A percentile compares a stretch with the other conserved stretches of the same genome.
phyloP scores from a whole-genome alignment of 352 stramenopile genomes.

The Phytophthora pisi region DNA sequence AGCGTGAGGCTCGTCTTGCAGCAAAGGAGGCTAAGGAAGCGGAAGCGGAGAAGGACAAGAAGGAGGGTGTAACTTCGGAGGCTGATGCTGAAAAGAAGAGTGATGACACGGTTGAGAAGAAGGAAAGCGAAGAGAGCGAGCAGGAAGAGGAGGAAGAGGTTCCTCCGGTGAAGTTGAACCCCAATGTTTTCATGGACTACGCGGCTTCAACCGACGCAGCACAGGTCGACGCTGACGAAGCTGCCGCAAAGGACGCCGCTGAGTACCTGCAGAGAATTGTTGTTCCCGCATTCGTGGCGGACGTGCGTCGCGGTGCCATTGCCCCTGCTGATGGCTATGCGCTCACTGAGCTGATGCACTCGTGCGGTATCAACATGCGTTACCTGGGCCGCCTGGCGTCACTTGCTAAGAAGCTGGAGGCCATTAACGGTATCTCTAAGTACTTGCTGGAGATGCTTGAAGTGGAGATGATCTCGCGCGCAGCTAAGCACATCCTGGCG shows the following conservation, averaged over 20 bases:
- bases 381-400: conserved; percentile 94
- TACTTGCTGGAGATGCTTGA: conserved; percentile 95
- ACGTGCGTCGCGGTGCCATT: conserved; percentile 85
- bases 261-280: conserved; percentile 89
- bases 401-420: conserved; percentile 90
- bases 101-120: conserved; percentile 31
- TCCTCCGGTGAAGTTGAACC: conserved; percentile 75
- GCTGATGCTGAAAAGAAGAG: conserved; percentile 23
- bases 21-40: conserved; percentile 56
- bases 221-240: conserved; percentile 73
- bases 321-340: conserved; percentile 89
- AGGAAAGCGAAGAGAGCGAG: conserved; percentile 38
- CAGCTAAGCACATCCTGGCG: conserved; percentile 86
- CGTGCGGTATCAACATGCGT: conserved; percentile 96
- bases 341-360: conserved; percentile 95
- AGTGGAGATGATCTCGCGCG: conserved; percentile 96
- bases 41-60: conserved; percentile 36
- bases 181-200: conserved; percentile 92
- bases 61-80: conserved; percentile 12
- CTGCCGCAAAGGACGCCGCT: conserved; percentile 69
- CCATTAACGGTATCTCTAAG: conserved; percentile 86
- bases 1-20: conserved; percentile 54
- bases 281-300: conserved; percentile 82
- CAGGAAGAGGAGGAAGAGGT: conserved; percentile 58
- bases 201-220: conserved; percentile 72